These are phyloP conservation scores for Sporobolomyces roseus DNA, from an alignment of 768 basidiomycete genomes.

Conservation along the genomic window DNA sequence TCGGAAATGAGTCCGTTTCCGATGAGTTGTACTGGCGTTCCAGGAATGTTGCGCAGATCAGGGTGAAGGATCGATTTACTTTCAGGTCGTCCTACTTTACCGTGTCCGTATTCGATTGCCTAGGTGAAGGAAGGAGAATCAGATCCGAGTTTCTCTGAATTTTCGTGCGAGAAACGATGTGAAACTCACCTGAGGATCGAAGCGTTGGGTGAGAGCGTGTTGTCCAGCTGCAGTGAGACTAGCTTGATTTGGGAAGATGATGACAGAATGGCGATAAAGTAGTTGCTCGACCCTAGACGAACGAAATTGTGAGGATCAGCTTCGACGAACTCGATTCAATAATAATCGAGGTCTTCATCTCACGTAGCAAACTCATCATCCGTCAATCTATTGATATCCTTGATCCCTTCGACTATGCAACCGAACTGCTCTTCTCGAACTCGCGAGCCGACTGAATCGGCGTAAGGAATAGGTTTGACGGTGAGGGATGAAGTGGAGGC, in stretches of 20 bases:
- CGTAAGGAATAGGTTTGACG: conserved; percentile 25
- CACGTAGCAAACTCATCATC: conserved; percentile 19
- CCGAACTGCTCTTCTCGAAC: conserved; percentile 28
- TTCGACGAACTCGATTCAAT: too few relatives aligned
- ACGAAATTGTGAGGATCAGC: neutral
- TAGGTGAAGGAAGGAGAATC: neutral
- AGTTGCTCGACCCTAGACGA: conserved; percentile 29
- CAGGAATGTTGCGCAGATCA: conserved; percentile 83
- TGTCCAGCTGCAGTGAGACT: conserved; percentile 28
- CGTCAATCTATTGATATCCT: conserved; percentile 33
- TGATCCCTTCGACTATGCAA: conserved; percentile 22
- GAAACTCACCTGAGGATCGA: neutral
- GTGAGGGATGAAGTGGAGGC: neutral
- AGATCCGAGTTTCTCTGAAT: too few relatives aligned
- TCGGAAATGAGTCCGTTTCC: conserved; percentile 63
- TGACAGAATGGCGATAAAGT: conserved; percentile 42
- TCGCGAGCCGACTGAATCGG: neutral
- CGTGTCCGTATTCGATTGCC: conserved; percentile 35
- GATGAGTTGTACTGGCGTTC: conserved; percentile 83
- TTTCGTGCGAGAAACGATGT: neutral
- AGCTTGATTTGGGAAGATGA: conserved; percentile 39
- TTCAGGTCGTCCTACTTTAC: conserved; percentile 32
- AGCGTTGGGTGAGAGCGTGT: neutral
- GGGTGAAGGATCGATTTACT: conserved; percentile 56
- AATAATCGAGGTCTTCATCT: neutral